phyloP scores from a whole-genome alignment of 257 asterid species.

The Solanum infundibuliforme region DNA sequence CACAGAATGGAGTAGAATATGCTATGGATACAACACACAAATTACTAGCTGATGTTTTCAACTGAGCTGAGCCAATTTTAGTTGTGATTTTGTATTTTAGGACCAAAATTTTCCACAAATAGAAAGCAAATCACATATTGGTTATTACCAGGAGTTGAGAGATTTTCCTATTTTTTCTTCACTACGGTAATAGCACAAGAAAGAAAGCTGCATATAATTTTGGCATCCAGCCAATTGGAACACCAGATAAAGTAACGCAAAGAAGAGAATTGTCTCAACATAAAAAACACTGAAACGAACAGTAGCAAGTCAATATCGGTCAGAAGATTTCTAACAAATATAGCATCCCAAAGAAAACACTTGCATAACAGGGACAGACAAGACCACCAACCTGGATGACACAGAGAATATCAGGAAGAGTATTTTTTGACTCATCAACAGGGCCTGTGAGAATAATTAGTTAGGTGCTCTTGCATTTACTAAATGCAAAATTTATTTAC shows the following conservation, averaged over 20 bases:
- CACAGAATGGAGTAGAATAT: background rate
- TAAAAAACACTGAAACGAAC: background rate
- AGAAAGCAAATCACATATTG: background rate
- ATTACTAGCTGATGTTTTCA: background rate
- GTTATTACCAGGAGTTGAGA: background rate
- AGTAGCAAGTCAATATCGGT: background rate
- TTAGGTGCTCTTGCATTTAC: background rate
- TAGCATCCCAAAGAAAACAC: background rate
- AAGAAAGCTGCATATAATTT: background rate
- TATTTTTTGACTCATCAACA: conserved; percentile 75
- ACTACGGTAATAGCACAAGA: background rate
- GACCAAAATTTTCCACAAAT: background rate
- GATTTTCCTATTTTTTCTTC: background rate
- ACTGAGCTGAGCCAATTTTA: background rate
- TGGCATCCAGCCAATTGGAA: background rate
- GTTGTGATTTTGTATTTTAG: background rate
- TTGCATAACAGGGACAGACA: background rate
- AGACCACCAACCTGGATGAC: conserved; percentile 62
- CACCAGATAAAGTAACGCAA: background rate
- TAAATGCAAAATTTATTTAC: background rate
- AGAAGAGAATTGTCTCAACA: background rate
- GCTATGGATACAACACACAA: background rate
- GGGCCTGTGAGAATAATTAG: conserved; percentile 47
- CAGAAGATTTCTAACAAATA: background rate
- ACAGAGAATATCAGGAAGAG: conserved; percentile 90